Percentiles rank a stretch among this genome's conserved stretches.
Evolutionary conservation across 140 eudicot species (phyloP).

Genomic region (Flaveria floridana): DNA sequence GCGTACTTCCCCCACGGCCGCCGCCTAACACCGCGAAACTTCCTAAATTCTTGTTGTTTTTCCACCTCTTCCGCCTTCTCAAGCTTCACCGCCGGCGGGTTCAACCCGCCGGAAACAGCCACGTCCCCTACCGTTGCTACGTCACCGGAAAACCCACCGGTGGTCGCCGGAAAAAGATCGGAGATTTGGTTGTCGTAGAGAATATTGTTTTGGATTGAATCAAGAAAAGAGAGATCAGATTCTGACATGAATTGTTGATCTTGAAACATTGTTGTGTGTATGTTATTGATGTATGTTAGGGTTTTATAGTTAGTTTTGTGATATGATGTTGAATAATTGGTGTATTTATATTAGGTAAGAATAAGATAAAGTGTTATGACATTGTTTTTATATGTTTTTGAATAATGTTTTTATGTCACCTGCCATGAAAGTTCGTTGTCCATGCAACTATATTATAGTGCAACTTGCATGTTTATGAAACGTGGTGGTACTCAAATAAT

Average conservation of each 20-base stretch:
- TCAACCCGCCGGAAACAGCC: constrained; percentile 19
- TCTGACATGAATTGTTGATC: constrained; percentile 35
- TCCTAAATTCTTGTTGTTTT: constrained; percentile 34
- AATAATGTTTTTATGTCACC: constrained; percentile 15
- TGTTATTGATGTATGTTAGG: background rate
- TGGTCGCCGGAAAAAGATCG: constrained; percentile 23
- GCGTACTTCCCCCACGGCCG: constrained; percentile 90
- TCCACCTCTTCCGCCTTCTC: constrained; percentile 28
- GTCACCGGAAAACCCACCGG: constrained; percentile 3
- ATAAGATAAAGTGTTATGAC: background rate
- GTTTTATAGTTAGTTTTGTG: background rate
- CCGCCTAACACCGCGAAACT: constrained; percentile 72
- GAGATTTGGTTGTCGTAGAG: constrained; percentile 41
- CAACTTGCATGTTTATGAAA: constrained; percentile 32
- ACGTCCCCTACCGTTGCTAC: background rate
- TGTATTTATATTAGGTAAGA: constrained; percentile 31
- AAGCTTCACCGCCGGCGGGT: constrained; percentile 27
- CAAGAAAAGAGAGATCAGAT: constrained; percentile 40
- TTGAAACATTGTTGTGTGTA: constrained; percentile 25
- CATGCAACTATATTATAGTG: constrained; percentile 22
- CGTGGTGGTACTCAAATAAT: constrained; percentile 19
- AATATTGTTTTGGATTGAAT: constrained; percentile 41
- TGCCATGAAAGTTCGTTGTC: constrained; percentile 35
- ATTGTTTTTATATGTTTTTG: background rate
- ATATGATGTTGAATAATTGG: constrained; percentile 16